Conservation (phyloP, 139 green algal species). For the Volvox reticuliferus region DNA sequence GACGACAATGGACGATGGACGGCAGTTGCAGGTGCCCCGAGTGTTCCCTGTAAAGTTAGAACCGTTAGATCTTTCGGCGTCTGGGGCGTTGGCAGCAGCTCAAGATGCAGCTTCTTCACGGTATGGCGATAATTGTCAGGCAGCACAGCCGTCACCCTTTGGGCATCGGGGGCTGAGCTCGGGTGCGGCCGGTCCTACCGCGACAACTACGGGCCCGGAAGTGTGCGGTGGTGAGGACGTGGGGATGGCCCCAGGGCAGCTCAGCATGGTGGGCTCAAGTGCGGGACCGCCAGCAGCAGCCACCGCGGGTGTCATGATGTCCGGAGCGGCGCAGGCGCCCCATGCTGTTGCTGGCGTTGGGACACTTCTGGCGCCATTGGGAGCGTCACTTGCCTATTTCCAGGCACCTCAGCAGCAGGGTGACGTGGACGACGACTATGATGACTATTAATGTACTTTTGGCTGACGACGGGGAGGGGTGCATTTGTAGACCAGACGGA, state of each 20-base stretch:
- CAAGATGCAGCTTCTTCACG: too few relatives aligned
- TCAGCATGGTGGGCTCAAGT: conserved; percentile 18
- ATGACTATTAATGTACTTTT: neutral
- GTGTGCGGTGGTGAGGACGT: neutral
- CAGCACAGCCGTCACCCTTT: neutral
- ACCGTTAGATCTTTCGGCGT: neutral
- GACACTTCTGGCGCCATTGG: neutral
- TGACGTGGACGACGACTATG: conserved; percentile 27
- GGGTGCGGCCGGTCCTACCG: neutral
- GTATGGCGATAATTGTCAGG: too few relatives aligned
- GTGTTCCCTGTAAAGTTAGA: neutral
- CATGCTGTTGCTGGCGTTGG: neutral
- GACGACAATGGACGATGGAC: neutral
- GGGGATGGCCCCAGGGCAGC: neutral
- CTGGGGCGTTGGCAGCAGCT: too few relatives aligned
- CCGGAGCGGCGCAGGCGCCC: neutral
- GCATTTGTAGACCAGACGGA: too few relatives aligned
- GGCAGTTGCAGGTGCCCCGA: neutral
- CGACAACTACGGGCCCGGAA: neutral
- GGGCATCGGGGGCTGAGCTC: neutral
- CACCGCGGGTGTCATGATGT: neutral
- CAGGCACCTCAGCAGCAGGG: neutral
- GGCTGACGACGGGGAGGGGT: too few relatives aligned
- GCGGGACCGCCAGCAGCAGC: neutral
- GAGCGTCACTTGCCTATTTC: neutral